Conservation (phyloP, 2,329 filamentous ascomycete species). For the Sporothrix protearum region DNA sequence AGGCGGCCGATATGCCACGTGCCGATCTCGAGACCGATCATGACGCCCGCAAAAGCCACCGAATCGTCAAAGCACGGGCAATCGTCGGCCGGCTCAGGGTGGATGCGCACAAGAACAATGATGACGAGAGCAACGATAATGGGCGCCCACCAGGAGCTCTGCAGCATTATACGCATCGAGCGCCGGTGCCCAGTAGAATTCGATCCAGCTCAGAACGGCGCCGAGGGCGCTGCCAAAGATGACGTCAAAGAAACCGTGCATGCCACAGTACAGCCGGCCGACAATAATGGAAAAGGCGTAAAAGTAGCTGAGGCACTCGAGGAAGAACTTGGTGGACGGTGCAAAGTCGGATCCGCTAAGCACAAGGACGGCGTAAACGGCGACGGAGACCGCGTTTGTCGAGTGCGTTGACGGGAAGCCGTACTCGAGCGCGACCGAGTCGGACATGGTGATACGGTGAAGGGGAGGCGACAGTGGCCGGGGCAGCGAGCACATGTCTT, state of each 20-base stretch:
- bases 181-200: conserved; percentile 57
- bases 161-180: conserved; percentile 70
- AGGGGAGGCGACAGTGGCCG: conserved; percentile 88
- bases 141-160: conserved; percentile 61
- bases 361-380: conserved; percentile 69
- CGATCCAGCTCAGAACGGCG: conserved; percentile 56
- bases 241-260: conserved; percentile 96
- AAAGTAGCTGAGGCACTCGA: conserved; percentile 71
- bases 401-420: conserved; percentile 97
- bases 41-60: conserved; percentile 84
- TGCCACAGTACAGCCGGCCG: conserved; percentile 91
- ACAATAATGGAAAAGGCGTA: conserved; percentile 88
- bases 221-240: conserved; percentile 75
- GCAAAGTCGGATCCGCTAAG: conserved; percentile 63
- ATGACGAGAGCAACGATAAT: conserved; percentile 62
- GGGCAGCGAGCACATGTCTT: conserved; percentile 89
- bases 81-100: conserved; percentile 93
- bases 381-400: conserved; percentile 92
- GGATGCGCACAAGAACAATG: conserved; percentile 75
- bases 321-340: conserved; percentile 53
- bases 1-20: conserved; percentile 75
- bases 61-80: conserved; percentile 97
- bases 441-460: conserved; percentile 94
- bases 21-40: conserved; percentile 78
- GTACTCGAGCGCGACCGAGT: conserved; percentile 90